Evolutionary conservation across 2,329 filamentous ascomycete genomes (phyloP), one percentile per base, ranked within the genome.

Genomic region (Cyphellophora europaea): DNA sequence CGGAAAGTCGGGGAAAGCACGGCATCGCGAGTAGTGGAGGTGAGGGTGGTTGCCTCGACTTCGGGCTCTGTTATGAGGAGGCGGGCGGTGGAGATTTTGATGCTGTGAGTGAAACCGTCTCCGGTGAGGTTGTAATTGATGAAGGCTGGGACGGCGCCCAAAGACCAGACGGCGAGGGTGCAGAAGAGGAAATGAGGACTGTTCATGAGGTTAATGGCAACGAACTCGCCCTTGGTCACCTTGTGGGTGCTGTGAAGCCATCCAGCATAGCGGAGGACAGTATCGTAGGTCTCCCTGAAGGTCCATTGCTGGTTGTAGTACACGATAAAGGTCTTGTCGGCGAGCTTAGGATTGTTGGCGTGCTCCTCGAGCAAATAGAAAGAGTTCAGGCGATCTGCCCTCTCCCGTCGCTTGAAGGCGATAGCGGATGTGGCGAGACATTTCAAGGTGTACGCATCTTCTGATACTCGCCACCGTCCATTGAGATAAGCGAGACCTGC

Each of bases 61-160:
- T 77, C 69, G 3, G 79, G 71, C 45, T 91, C 86, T 6, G 89
- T 69, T 13, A 94, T 54, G 37, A 88, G 63, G 2, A 93, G 52
- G 6, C 70, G 71, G 0, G 82, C 67, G 0, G 71, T 77, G 2
- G 82, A 80, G 2, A 76, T 74, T 44, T 69, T 72, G 29, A 93
- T 66, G 47, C 82, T 89, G 57, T 94, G 86, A 3, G 73, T 56
- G 42, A 94, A 63, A 0, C 84, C 69, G 17, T 79, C 74, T 10
- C 77, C 79, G 0, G 72, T 69, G 32, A 93, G 63, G 53, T 84
- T 78, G 59, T 88, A 89, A 59, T 94, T 94, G 61, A 93, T 81
- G 49, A 91, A 85, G 0, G 86, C 86, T 0, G 86, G 85, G 37
- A 77, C 77, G 0, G 82, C 86, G 8, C 87, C 87, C 39, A 93